These are phyloP conservation scores for Endogone sp. DNA, from an alignment of 192 early-diverging fungal genomes.

Conservation along the genomic window DNA sequence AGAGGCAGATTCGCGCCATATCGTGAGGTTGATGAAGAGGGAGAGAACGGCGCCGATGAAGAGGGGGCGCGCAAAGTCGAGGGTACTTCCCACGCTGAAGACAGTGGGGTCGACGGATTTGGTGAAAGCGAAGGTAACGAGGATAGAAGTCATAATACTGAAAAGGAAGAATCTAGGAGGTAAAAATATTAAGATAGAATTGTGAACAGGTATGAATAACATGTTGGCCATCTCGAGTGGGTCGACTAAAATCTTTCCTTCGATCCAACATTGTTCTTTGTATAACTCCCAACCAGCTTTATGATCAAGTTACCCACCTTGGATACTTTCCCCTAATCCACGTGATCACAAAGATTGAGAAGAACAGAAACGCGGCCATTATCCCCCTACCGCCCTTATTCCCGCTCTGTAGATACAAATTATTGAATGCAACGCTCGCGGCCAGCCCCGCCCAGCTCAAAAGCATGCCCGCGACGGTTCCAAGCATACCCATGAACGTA, in stretches of 20 bases:
- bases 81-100: conserved; percentile 17
- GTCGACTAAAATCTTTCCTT: too few species aligned
- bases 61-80: conserved; percentile 30
- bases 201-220: too few species aligned
- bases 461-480: conserved; percentile 26
- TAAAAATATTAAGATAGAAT: too few species aligned
- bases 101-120: background rate
- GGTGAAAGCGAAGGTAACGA: background rate
- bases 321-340: conserved; percentile 33
- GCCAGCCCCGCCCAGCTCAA: conserved; percentile 35
- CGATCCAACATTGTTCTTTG: too few species aligned
- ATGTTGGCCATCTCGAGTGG: too few species aligned
- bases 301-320: conserved; percentile 9
- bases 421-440: conserved; percentile 28
- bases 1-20: conserved; percentile 49
- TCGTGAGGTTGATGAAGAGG: conserved; percentile 31
- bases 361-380: conserved; percentile 34
- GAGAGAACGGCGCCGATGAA: conserved; percentile 36
- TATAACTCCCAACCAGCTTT: background rate
- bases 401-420: conserved; percentile 6
- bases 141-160: background rate
- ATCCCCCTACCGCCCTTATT: conserved; percentile 28
- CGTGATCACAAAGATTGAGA: conserved; percentile 36
- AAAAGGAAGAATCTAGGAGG: conserved; percentile 1
- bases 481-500: conserved; percentile 36